Percentiles rank a stretch among this genome's conserved stretches.
phyloP scores from a whole-genome alignment of 768 basidiomycete species.

The Suillus subalutaceus region DNA sequence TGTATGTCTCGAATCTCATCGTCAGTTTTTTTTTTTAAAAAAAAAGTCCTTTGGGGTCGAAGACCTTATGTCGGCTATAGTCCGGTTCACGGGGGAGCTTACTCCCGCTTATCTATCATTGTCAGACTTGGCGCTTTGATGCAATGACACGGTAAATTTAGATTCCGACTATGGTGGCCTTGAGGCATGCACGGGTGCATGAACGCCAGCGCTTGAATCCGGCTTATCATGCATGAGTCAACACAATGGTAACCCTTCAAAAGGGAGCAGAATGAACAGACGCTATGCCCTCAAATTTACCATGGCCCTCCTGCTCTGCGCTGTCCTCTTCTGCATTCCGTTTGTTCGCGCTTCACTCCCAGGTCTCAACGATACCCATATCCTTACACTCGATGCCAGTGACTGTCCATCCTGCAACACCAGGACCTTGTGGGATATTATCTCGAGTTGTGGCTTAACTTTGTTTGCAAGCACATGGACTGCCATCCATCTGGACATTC shows the following conservation, averaged over 20 bases:
- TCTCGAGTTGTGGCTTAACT: slow-evolving; percentile 31
- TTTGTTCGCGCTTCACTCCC: background rate
- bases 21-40: too few species aligned
- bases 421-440: slow-evolving; percentile 20
- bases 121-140: too few species aligned
- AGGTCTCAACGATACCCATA: background rate
- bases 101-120: too few species aligned
- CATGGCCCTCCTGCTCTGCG: background rate
- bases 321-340: background rate
- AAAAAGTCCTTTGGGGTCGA: too few species aligned
- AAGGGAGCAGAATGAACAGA: background rate
- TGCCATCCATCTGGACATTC: slow-evolving; percentile 33
- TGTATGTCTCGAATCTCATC: too few species aligned
- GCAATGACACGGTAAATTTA: too few species aligned
- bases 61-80: too few species aligned
- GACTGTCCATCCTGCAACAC: background rate
- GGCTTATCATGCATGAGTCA: background rate
- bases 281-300: background rate
- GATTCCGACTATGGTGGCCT: too few species aligned
- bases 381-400: background rate
- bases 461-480: slow-evolving; percentile 35
- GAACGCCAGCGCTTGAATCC: too few species aligned
- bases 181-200: too few species aligned
- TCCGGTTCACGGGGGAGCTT: too few species aligned
- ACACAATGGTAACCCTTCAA: background rate